These are phyloP conservation scores for Penicillium expansum DNA, from an alignment of 2,329 filamentous ascomycete species.

Conservation along the genomic window DNA sequence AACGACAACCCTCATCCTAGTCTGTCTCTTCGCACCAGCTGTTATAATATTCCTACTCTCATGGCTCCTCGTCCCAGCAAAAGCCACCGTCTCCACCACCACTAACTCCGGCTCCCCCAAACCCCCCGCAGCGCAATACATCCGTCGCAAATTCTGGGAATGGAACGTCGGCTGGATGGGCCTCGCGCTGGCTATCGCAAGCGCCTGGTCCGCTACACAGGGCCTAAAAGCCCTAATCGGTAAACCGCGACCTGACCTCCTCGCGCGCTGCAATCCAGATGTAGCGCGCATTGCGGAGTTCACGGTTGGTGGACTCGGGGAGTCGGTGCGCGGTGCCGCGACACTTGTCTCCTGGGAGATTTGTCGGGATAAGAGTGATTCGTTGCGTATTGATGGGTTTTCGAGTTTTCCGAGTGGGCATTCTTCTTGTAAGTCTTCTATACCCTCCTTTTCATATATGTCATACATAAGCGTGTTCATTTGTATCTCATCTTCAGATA, in stretches of 20 bases:
- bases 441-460: neutral
- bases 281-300: conserved; percentile 59
- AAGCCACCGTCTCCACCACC: conserved; percentile 47
- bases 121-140: conserved; percentile 62
- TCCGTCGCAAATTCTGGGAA: conserved; percentile 86
- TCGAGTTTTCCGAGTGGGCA: conserved; percentile 79
- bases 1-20: conserved; percentile 62
- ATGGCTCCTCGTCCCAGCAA: conserved; percentile 68
- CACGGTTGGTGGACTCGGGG: conserved; percentile 61
- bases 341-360: conserved; percentile 73
- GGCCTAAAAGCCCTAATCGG: conserved; percentile 75
- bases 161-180: conserved; percentile 83
- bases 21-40: conserved; percentile 63
- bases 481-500: too few species aligned
- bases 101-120: conserved; percentile 26
- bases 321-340: conserved; percentile 54
- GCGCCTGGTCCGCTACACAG: conserved; percentile 76
- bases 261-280: conserved; percentile 74
- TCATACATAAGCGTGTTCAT: neutral
- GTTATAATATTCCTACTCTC: conserved; percentile 66
- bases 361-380: conserved; percentile 63
- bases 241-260: conserved; percentile 62
- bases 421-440: conserved; percentile 56
- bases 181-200: conserved; percentile 67
- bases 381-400: conserved; percentile 71